Evolutionary conservation across 2,329 filamentous ascomycete species (phyloP), one percentile per base, ranked within the genome.

Genomic region (Colletotrichum sp.): DNA sequence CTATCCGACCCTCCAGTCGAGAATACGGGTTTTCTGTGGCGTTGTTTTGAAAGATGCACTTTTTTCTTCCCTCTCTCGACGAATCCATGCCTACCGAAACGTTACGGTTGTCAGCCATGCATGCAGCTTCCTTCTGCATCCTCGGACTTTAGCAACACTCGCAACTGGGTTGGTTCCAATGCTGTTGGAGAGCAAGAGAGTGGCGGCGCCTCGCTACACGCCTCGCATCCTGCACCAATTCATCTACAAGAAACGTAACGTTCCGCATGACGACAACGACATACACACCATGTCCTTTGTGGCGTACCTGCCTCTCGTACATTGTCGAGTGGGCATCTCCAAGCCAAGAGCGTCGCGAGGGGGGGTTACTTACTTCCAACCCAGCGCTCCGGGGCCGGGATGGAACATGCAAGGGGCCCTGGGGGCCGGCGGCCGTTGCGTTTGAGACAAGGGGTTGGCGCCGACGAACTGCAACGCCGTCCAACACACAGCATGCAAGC

Each of bases 1-100:
- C 24, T 26, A 60, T 60, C 70, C 52, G 70, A 68, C 70, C 70
- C 52, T 72, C 70, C 70, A 67, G 30, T 21, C n/a, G 71, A 36
- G 55, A 69, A 55, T 52, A 63, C 52, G 65, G 55, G 62, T 4
- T 32, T n/a, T 12, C 13, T 39, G 62, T 64, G 62, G 62, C 62
- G 60, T 64, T 34, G 32, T 26, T 64, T 26, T n/a, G 21, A 44
- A 39, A 64, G 34, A 64, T 64, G 62, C 62, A 64, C 62, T 13
- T 36, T 8, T 49, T 49, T 21, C 3, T 8, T 8, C 6, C n/a
- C 10, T 21, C n/a, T 9, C 3, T 32, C 59, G 13, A 62, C 59
- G 2, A 62, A 62, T 12, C 59, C n/a, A 36, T 21, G 21, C 15
- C 16, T 62, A 30, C 59, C 59, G 32, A 62, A 30, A 62, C 44